Evolutionary conservation across 805 yeast species (phyloP).

Genomic region (Candida maris): DNA sequence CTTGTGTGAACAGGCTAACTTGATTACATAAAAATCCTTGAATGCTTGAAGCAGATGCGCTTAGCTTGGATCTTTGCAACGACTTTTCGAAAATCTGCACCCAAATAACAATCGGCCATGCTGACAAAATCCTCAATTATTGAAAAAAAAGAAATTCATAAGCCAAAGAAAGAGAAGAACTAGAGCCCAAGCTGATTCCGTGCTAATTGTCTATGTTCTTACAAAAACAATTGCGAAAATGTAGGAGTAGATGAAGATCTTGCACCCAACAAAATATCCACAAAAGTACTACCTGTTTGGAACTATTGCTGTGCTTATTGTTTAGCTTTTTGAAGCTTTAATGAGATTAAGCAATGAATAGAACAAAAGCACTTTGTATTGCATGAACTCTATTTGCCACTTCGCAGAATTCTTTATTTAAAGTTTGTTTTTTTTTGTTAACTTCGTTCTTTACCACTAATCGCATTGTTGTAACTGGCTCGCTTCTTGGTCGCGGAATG

Average conservation of each 20-base stretch:
- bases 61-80: too few relatives aligned
- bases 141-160: slow-evolving; percentile 23
- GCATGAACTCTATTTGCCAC: slow-evolving; percentile 32
- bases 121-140: too few relatives aligned
- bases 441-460: slow-evolving; percentile 27
- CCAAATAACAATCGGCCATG: too few relatives aligned
- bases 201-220: slow-evolving; percentile 32
- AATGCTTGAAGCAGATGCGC: too few relatives aligned
- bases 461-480: slow-evolving; percentile 13
- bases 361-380: slow-evolving; percentile 36
- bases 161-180: slow-evolving; percentile 32
- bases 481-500: slow-evolving; percentile 19
- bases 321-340: slow-evolving; percentile 37
- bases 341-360: slow-evolving; percentile 37
- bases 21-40: too few relatives aligned
- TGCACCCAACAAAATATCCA: slow-evolving; percentile 29
- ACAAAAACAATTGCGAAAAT: slow-evolving; percentile 36
- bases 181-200: slow-evolving; percentile 39
- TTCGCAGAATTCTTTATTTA: slow-evolving; percentile 13
- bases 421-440: slow-evolving; percentile 28
- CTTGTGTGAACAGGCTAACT: too few relatives aligned
- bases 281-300: slow-evolving; percentile 28
- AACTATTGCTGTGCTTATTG: slow-evolving; percentile 36
- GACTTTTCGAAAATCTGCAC: too few relatives aligned
- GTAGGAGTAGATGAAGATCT: slow-evolving; percentile 34